Evolutionary conservation across 2,329 filamentous ascomycete species (phyloP).

Genomic region (Myriosclerotinia duriaeana): DNA sequence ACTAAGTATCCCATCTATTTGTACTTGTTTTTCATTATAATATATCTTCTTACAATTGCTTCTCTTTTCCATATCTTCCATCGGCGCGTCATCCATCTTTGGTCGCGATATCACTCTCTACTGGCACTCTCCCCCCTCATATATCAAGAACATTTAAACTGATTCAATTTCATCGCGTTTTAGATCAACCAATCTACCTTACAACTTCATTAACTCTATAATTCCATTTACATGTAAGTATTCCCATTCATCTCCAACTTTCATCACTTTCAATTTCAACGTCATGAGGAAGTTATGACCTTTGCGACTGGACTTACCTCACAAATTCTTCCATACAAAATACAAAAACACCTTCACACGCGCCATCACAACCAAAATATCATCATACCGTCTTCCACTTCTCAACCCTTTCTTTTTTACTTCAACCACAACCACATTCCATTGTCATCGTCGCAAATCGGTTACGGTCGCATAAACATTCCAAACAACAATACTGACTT

Average conservation of each 20-base stretch:
- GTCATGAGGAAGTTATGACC: slow-evolving; percentile 29
- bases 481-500: slow-evolving; percentile 27
- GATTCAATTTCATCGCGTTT: slow-evolving; percentile 27
- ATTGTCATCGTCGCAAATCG: slow-evolving; percentile 19
- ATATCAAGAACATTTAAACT: slow-evolving; percentile 16
- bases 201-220: slow-evolving; percentile 20
- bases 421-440: slow-evolving; percentile 27
- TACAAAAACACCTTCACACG: slow-evolving; percentile 20
- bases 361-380: slow-evolving; percentile 10
- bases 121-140: background rate
- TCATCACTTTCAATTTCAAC: slow-evolving; percentile 26
- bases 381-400: background rate
- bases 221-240: slow-evolving; percentile 30
- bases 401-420: background rate
- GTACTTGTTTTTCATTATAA: background rate
- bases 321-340: slow-evolving; percentile 22
- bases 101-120: slow-evolving; percentile 11
- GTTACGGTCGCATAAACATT: slow-evolving; percentile 26
- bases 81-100: slow-evolving; percentile 12
- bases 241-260: slow-evolving; percentile 22
- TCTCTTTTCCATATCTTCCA: slow-evolving; percentile 6
- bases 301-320: slow-evolving; percentile 33
- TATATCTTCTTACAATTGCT: slow-evolving; percentile 8
- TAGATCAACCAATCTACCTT: slow-evolving; percentile 30
- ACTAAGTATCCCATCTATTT: background rate